Percentiles rank a stretch among this genome's conserved stretches.
Conservation (phyloP, 1,139 yeast species). For the Sugiyamaella novakii region DNA sequence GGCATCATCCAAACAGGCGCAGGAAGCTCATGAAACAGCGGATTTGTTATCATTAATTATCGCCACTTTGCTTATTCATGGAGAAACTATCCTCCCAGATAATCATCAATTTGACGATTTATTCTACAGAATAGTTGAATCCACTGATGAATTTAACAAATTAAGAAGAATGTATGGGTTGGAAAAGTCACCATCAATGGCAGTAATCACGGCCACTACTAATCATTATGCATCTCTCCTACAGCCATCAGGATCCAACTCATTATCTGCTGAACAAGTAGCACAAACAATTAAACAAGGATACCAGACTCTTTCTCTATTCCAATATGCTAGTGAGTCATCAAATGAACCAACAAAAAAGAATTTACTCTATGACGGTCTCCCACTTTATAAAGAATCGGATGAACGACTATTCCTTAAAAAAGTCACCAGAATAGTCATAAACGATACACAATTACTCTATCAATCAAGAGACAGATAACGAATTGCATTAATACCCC, state of each 20-base stretch:
- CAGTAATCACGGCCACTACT: constrained; percentile 20
- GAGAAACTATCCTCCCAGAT: constrained; percentile 38
- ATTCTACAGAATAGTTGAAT: constrained; percentile 40
- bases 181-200: constrained; percentile 24
- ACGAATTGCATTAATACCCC: constrained; percentile 14
- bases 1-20: constrained; percentile 16
- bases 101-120: constrained; percentile 40
- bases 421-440: constrained; percentile 32
- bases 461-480: constrained; percentile 22
- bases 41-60: constrained; percentile 33
- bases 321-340: constrained; percentile 30
- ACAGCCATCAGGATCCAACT: constrained; percentile 7
- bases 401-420: constrained; percentile 36
- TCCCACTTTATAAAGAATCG: constrained; percentile 35
- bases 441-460: constrained; percentile 32
- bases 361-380: constrained; percentile 30
- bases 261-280: constrained; percentile 33
- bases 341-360: constrained; percentile 19
- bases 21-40: constrained; percentile 30
- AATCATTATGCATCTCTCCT: constrained; percentile 19
- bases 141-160: constrained; percentile 33
- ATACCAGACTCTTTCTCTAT: constrained; percentile 33
- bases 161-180: constrained; percentile 25
- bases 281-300: constrained; percentile 37
- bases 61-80: constrained; percentile 40